Evolutionary conservation across 306 rosid species (phyloP), one percentile per base, ranked within the genome.

Genomic region (Inga leiocalycina): DNA sequence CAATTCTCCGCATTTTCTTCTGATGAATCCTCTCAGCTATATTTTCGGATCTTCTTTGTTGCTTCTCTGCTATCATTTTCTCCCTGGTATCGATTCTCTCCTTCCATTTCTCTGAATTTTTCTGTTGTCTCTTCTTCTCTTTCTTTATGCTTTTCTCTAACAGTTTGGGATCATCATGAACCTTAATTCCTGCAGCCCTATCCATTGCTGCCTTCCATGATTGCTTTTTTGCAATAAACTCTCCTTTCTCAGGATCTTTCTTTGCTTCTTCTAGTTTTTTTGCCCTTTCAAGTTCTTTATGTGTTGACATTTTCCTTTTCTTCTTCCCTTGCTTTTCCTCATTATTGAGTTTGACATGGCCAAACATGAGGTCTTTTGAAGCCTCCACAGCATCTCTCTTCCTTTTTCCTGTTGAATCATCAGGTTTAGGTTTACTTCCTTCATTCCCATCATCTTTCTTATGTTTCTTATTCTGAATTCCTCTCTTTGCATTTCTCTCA

Each of bases 131-230:
- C 91, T 90, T 93, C 85, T 92, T 92, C 75, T 85, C 97, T 87
- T 90, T 94, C 7, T 75, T 80, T 16, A 94, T 78, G 84, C 95
- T 87, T 85, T 87, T 88, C 13, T 81, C 77, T 86, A 94, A 46
- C 74, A 89, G 83, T 88, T 88, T 91, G 2, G 95, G 96, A 81
- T 95, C 92, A 77, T 95, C 98, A 16, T 95, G 99, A 81, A 95
- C 91, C 88, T 95, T 95, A 49, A 84, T 49, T 71, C 98, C 98
- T 12, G 94, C 88, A 75, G 98, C 97, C 88, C 97, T 90, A 79
- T 87, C 85, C 74, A 92, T 85, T 27, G 98, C 99, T 39, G 98
- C 88, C 41, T 82, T 86, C 99, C 98, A 91, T 0, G 97, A 86
- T 73, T 90, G 91, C 89, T 92, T 88, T 78, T 88, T 86, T 7